Base-by-base conservation (phyloP, 345 rosid species). In the Salix suchowensis region DNA sequence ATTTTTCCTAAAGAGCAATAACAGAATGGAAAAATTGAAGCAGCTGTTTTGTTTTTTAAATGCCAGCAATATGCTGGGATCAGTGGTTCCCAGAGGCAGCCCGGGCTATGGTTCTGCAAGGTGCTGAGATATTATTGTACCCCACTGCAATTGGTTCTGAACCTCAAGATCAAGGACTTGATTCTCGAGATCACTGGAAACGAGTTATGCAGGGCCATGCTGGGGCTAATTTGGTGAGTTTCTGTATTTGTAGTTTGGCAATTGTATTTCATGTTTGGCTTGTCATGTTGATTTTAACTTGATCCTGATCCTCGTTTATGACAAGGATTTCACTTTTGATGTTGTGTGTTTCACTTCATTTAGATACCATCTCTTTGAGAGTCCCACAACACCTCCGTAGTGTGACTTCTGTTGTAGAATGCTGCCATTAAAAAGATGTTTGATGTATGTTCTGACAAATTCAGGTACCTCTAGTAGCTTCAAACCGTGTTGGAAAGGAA, bases 141-240 rank as follows among this genome's bases (percentile, higher is more conserved):
- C 99, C 98, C 36, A 90, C 97, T 46, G 97, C 98, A 67, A 93
- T 93, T 80, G 99, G 98, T 66, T 91, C 97, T 80, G 98, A 92
- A 84, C 97, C 99, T 73, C 99, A 96, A 84, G 97, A 93, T 82
- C 86, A 77, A 24, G 98, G 97, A 72, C 91, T 93, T 74, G 96
- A 93, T 89, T 96, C 97, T 16, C 72, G 88, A 81, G 96, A 92
- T 77, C 99, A 96, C 80, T 96, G 95, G 99, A 92, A 62, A 79
- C 83, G 95, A 78, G 99, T 91, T 71, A 91, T 93, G 98, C 99
- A 96, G 85, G 98, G 99, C 26, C 98, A 96, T 89, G 94, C 99
- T 76, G 99, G 96, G 68, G 98, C 98, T 72, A 93, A 93, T 82
- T 70, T 96, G 94, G 95, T 95, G 85, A 77, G 90, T 76, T 54